Evolutionary conservation across 139 green algal species (phyloP).

Genomic region (Pseudopediastrum boryanum): DNA sequence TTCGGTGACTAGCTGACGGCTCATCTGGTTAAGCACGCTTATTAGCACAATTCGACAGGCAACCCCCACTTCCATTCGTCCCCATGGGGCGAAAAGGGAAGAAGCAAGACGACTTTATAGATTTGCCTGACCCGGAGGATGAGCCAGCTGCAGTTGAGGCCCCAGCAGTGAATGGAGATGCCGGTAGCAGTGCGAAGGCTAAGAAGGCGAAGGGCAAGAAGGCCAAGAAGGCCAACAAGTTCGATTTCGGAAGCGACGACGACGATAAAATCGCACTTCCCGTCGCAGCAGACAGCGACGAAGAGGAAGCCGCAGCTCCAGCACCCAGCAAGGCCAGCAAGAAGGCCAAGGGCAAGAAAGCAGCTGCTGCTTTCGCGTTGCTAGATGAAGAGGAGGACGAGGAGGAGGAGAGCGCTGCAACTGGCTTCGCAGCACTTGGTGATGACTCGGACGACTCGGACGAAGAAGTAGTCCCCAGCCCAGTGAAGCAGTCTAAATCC

Average conservation of each 20-base stretch:
- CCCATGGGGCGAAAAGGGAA: slow-evolving; percentile 49
- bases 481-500: background rate
- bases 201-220: slow-evolving; percentile 78
- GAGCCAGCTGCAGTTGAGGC: slow-evolving; percentile 20
- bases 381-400: slow-evolving; percentile 51
- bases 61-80: no score
- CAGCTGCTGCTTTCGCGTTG: slow-evolving; percentile 44
- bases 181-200: background rate
- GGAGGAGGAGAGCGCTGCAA: slow-evolving; percentile 35
- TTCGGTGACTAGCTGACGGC: no score
- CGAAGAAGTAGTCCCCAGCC: slow-evolving; percentile 26
- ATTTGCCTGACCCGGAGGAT: slow-evolving; percentile 35
- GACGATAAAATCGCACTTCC: slow-evolving; percentile 27
- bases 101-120: slow-evolving; percentile 33
- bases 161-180: background rate
- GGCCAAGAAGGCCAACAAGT: slow-evolving; percentile 51
- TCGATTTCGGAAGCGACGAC: slow-evolving; percentile 59
- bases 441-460: slow-evolving; percentile 44
- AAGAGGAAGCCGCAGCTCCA: slow-evolving; percentile 51
- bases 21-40: no score
- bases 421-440: slow-evolving; percentile 43
- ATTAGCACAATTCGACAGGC: no score
- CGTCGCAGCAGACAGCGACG: slow-evolving; percentile 39
- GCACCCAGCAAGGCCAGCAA: slow-evolving; percentile 52
- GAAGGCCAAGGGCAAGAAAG: slow-evolving; percentile 53